These are phyloP conservation scores for Rachicladosporium sp. DNA, from an alignment of 2,329 filamentous ascomycete species.

Conservation along the genomic window DNA sequence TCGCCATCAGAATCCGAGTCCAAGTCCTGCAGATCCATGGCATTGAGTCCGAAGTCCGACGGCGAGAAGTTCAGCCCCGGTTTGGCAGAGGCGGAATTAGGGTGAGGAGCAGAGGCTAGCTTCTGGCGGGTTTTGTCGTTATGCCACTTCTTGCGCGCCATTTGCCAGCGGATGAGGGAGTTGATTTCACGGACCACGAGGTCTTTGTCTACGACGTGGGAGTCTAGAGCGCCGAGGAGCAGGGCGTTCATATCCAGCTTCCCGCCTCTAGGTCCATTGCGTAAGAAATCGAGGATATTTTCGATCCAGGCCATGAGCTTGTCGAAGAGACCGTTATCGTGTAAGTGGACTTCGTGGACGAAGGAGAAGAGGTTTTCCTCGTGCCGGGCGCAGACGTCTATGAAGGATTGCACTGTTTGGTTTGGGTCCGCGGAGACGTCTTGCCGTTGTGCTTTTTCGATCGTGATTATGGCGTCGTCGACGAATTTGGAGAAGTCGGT, in stretches of 20 bases:
- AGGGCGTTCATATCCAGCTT: constrained; percentile 90
- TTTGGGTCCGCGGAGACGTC: constrained; percentile 93
- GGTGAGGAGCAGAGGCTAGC: constrained; percentile 58
- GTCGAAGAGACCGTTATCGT: constrained; percentile 92
- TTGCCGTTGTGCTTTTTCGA: constrained; percentile 53
- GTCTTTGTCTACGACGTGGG: constrained; percentile 55
- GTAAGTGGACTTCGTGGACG: constrained; percentile 90
- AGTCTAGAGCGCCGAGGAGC: constrained; percentile 65
- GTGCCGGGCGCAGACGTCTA: constrained; percentile 87
- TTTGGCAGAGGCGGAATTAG: constrained; percentile 40
- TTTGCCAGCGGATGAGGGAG: constrained; percentile 81
- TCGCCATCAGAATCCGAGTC: constrained; percentile 55
- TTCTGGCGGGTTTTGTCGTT: constrained; percentile 96
- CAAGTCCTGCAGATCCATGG: constrained; percentile 77
- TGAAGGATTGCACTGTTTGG: constrained; percentile 95
- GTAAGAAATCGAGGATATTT: constrained; percentile 82
- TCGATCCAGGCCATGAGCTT: constrained; percentile 97
- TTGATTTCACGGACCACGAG: constrained; percentile 72
- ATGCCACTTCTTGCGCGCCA: constrained; percentile 94
- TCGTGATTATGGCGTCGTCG: constrained; percentile 80
- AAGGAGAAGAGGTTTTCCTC: constrained; percentile 99
- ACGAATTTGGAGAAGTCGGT: constrained; percentile 91
- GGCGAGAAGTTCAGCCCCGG: constrained; percentile 56
- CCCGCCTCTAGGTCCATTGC: constrained; percentile 68
- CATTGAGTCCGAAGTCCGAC: constrained; percentile 80